Conservation (phyloP, 768 basidiomycete genomes). For the Paxillus rubicundulus region DNA sequence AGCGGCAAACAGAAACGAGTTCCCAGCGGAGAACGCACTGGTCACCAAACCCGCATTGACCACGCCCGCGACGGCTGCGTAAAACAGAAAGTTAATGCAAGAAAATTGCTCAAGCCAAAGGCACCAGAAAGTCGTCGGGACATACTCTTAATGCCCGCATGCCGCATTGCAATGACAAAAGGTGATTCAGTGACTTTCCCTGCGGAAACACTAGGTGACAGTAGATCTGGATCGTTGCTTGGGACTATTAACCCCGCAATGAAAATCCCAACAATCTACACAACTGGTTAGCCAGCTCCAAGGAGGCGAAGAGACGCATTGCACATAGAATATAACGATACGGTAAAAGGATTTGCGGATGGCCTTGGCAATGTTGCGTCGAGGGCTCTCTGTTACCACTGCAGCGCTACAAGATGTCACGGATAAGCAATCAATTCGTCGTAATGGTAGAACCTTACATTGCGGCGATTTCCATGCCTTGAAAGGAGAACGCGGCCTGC, state of each 20-base stretch:
- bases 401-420: conserved; percentile 49
- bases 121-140: neutral
- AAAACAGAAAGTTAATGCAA: no score
- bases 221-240: conserved; percentile 51
- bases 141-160: conserved; percentile 62
- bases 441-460: conserved; percentile 45
- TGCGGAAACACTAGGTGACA: conserved; percentile 13
- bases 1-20: conserved; percentile 57
- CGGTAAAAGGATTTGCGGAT: conserved; percentile 78
- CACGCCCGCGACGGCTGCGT: conserved; percentile 53
- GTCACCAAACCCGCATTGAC: conserved; percentile 74
- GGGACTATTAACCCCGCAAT: conserved; percentile 76
- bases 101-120: neutral
- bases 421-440: neutral
- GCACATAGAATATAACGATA: conserved; percentile 73
- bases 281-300: neutral
- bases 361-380: conserved; percentile 75
- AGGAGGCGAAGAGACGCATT: conserved; percentile 11
- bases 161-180: conserved; percentile 76
- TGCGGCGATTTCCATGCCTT: conserved; percentile 73
- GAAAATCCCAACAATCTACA: conserved; percentile 64
- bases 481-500: conserved; percentile 71
- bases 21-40: conserved; percentile 69
- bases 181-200: conserved; percentile 50
- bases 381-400: conserved; percentile 74